Evolutionary conservation across 2,329 filamentous ascomycete genomes (phyloP), one percentile per base, ranked within the genome.

Genomic region (Endothia cerciana): DNA sequence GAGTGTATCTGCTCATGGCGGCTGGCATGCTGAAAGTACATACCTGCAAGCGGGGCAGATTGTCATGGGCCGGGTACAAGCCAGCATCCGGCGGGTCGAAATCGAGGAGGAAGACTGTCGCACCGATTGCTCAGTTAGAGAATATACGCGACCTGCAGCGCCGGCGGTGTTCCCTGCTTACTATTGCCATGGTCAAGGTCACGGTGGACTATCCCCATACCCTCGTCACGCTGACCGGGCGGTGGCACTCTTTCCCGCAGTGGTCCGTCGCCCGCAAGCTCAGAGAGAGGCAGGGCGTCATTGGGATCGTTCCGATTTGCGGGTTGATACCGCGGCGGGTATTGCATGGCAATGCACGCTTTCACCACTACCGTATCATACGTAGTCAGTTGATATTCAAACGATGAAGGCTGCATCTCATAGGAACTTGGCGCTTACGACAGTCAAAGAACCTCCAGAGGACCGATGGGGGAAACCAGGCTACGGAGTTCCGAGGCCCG

Each of bases 381-480:
- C 0, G 25, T 17, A 0, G 47, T 30, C 25, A 51, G 11, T 7
- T 51, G 11, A 10, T 4, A 17, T 51, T 0, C 28, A 11, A 2
- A 7, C 28, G 28, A 17, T 4, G 4, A n/a, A 51, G 25, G 3
- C 25, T 6, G 25, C 10, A 28, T 28, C 11, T 4, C 25, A 15
- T 28, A 28, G 25, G 25, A 3, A 5, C 6, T 6, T 28, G 22
- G 22, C 13, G 17, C 51, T 55, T 55, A 55, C 51, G 53, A 49
- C 70, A 72, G 30, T 58, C 51, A 7, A 71, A 59, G 41, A 70
- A 60, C 1, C 60, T 63, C 71, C 71, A 72, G 13, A 69, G 64
- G 3, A 55, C 55, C 10, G 63, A 56, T 4, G 57, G 36, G 1
- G 64, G 60, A 2, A 69, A 49, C 11, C 15, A 47, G 2, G 33